These are phyloP conservation scores for Wickerhamomyces subpelliculosus DNA, from an alignment of 805 yeast genomes.

Conservation along the genomic window DNA sequence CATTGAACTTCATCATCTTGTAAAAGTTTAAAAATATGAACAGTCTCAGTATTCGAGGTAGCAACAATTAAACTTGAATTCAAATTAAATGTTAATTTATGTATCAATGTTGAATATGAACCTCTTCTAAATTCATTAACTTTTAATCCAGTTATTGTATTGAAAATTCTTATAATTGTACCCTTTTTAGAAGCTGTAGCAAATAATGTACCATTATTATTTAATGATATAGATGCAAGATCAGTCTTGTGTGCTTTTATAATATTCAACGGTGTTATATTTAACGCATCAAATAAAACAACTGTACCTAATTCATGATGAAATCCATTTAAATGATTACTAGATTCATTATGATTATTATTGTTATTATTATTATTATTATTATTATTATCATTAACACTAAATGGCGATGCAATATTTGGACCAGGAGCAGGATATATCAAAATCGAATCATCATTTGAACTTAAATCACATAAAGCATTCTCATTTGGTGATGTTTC, in stretches of 20 bases:
- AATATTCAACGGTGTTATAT: slow-evolving; percentile 69
- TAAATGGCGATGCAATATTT: slow-evolving; percentile 13
- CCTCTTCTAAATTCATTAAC: slow-evolving; percentile 78
- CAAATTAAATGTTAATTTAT: slow-evolving; percentile 43
- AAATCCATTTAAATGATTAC: background rate
- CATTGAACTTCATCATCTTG: background rate
- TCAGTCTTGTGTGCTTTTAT: slow-evolving; percentile 83
- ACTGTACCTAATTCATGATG: slow-evolving; percentile 27
- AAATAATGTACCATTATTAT: slow-evolving; percentile 67
- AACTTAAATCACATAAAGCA: slow-evolving; percentile 24
- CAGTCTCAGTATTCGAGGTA: slow-evolving; percentile 56
- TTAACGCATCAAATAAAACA: slow-evolving; percentile 69
- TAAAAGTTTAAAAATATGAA: slow-evolving; percentile 50
- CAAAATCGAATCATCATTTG: slow-evolving; percentile 42
- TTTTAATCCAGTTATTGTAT: slow-evolving; percentile 47
- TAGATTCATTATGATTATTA: background rate
- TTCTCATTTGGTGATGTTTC: slow-evolving; percentile 45
- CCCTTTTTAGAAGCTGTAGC: slow-evolving; percentile 92
- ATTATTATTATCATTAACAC: background rate
- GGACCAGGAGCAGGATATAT: slow-evolving; percentile 48
- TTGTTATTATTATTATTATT: background rate
- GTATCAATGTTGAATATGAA: slow-evolving; percentile 53
- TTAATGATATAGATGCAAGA: slow-evolving; percentile 59
- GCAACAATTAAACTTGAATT: slow-evolving; percentile 47
- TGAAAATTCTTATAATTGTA: slow-evolving; percentile 78